Evolutionary conservation across 768 basidiomycete genomes (phyloP), one percentile per base, ranked within the genome.

Genomic region (Russula ochroleuca): DNA sequence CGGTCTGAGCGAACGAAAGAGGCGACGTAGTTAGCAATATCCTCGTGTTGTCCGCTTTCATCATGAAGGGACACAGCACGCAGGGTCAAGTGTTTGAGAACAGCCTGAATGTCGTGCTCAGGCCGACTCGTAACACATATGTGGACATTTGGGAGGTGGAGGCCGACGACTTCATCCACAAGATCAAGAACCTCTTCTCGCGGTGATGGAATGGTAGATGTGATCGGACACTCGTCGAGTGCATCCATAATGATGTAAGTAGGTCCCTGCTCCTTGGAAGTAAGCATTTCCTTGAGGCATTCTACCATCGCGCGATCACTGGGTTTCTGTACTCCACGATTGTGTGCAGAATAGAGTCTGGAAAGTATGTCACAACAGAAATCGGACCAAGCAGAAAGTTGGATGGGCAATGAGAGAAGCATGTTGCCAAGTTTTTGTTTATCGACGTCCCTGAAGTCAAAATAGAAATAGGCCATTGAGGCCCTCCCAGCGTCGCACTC

Each of bases 111-210:
- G 50, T 63, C 62, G 15, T 28, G 40, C 40, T 63, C 57, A 6
- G 62, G 33, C 3, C 62, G 50, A 15, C 62, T 63, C 11, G 62
- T 58, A 0, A 52, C 41, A 13, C 62, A 63, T 15, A 63, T 28
- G 33, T 35, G 50, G 3, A 63, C 6, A 10, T 45, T 47, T 1
- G 38, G 49, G 15, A 43, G 38, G 15, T 15, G 38, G 25, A 55
- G 41, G 15, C 41, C 48, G 37, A 41, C 40, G 1, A 41, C 6
- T 7, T 41, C 40, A 5, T 19, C 40, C 40, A 41, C 40, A 0
- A 41, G 15, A 14, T 41, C 40, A 14, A 41, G 40, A 14, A 41
- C 17, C 6, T 41, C 40, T 19, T 41, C 40, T 41, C 40, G 40
- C 17, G 17, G 40, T 15, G 40, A 41, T 19, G 40, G 40, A 17